A percentile compares a stretch with the other conserved stretches of the same genome.
Evolutionary conservation across 345 rosid genomes (phyloP).

Genomic region (Laguncularia racemosa): DNA sequence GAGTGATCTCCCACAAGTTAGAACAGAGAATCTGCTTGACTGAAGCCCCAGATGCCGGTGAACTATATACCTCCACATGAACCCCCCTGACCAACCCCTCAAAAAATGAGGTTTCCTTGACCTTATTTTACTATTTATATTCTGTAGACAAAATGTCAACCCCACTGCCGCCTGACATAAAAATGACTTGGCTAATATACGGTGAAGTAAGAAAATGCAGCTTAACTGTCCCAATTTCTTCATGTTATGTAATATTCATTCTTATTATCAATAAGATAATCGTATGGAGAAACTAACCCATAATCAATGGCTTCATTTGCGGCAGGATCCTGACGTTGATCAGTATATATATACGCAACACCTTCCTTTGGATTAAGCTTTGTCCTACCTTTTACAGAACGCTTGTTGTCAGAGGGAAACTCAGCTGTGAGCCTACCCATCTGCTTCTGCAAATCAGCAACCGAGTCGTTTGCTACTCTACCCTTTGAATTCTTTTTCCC

Average conservation of each 20-base stretch:
- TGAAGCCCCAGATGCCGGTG: too few relatives aligned
- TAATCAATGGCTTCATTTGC: conserved; percentile 41
- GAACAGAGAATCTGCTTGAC: too few relatives aligned
- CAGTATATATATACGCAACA: conserved; percentile 27
- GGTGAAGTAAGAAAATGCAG: conserved; percentile 10
- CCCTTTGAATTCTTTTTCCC: conserved; percentile 85
- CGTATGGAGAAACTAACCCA: conserved; percentile 52
- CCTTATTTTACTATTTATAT: conserved; percentile 5
- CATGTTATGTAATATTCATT: conserved; percentile 51
- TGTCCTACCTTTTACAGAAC: conserved; percentile 55
- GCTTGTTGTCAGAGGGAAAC: conserved; percentile 76
- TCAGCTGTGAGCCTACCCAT: conserved; percentile 92
- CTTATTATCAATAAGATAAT: conserved; percentile 58
- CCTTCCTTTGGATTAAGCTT: conserved; percentile 45
- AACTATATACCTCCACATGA: too few relatives aligned
- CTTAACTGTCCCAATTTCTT: conserved; percentile 7
- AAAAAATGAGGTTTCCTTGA: conserved; percentile 9
- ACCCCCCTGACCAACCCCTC: too few relatives aligned
- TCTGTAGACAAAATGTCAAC: conserved; percentile 1
- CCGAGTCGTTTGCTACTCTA: conserved; percentile 59
- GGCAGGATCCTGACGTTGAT: conserved; percentile 33
- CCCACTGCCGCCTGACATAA: conserved; percentile 2
- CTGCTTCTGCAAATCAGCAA: conserved; percentile 89
- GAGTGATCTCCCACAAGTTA: too few relatives aligned
- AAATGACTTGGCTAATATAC: conserved; percentile 10